Conservation (phyloP, 306 rosid genomes). For the Oxytropis ochrocephala region DNA sequence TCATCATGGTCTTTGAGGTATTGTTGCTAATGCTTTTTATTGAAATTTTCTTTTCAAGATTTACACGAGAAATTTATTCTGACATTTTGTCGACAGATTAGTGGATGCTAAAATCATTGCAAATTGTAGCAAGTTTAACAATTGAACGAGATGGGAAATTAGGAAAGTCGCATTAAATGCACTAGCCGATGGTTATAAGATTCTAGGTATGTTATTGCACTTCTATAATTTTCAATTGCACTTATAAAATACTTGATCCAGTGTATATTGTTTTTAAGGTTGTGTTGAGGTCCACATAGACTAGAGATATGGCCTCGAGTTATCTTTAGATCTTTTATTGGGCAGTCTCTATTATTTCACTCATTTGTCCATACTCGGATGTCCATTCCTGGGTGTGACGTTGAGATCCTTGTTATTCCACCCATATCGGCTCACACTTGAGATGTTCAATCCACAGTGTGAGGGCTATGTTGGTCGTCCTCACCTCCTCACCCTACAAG, state of each 20-base stretch:
- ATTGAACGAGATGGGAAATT: slow-evolving; percentile 94
- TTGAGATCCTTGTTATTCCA: no score
- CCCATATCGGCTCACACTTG: no score
- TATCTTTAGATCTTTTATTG: no score
- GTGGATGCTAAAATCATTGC: slow-evolving; percentile 86
- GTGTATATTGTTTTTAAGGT: background rate
- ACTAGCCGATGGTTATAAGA: slow-evolving; percentile 92
- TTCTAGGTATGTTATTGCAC: slow-evolving; percentile 66
- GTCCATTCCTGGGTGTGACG: no score
- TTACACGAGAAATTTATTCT: slow-evolving; percentile 12
- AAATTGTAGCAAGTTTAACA: slow-evolving; percentile 92
- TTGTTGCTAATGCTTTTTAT: background rate
- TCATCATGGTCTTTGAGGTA: slow-evolving; percentile 88
- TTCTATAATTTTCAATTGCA: background rate
- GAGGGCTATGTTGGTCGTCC: no score
- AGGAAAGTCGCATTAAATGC: slow-evolving; percentile 96
- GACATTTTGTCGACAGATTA: slow-evolving; percentile 47
- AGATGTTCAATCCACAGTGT: no score
- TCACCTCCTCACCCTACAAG: no score
- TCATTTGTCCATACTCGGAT: no score
- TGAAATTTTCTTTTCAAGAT: background rate
- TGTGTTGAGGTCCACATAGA: no score
- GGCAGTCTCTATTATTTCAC: no score
- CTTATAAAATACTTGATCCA: background rate
- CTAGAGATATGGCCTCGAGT: no score